Base-by-base conservation (phyloP, 306 rosid species). In the Quillaja saponaria region DNA sequence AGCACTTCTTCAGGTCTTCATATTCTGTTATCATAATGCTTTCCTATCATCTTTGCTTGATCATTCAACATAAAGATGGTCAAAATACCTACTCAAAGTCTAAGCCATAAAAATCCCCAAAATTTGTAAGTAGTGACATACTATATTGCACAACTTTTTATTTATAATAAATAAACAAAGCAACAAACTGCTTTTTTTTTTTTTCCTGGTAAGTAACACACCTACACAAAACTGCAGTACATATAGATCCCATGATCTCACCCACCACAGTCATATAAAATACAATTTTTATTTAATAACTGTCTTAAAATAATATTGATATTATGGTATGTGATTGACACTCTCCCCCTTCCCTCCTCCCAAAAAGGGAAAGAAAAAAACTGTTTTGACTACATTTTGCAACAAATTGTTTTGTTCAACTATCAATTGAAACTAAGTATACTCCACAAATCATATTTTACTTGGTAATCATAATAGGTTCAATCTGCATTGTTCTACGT, bases 1-100 rank as follows among this genome's bases (percentile, higher is more conserved):
- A 75, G 46, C 21, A 38, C 54, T 42, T 13, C 31, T 62, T 63
- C 44, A 71, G 71, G 68, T 76, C 52, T 60, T 34, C 33, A 56
- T 14, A 33, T 59, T 49, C 28, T 16, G 17, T 47, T 25, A 64
- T 60, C 60, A 37, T 11, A 34, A 55, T 55, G 71, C 10, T 45
- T 25, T 25, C 3, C 31, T 25, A 19, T 19, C 15, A 21, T 20
- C 56, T n/a, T 21, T 51, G 31, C 31, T 25, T 25, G 37, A 50
- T 50, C 48, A 55, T 7, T 21, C 46, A 18, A 69, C 45, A 67
- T 16, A 63, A 40, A 31, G 45, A 54, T 1, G 14, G 61, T 28
- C 46, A 16, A 37, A 55, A 47, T 39, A 18, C 33, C 50, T 28
- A 17, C 34, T 59, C 37, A 46, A 34, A 16, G 51, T 19, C 49